phyloP scores from a whole-genome alignment of 202 grass and related monocot genomes.

The Elaeis oleifera region DNA sequence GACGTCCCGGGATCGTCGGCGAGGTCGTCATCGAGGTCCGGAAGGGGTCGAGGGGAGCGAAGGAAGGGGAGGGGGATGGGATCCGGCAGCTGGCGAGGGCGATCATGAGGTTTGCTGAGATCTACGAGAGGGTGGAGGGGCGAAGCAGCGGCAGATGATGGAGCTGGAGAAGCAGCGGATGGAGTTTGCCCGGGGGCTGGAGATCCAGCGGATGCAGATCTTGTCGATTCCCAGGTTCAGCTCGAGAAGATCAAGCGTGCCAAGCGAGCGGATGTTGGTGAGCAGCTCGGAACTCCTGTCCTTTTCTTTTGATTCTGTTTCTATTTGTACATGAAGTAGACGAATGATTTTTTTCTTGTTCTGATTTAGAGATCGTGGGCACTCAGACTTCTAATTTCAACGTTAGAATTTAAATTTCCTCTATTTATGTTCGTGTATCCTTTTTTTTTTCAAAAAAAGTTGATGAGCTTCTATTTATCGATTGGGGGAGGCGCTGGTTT shows the following conservation, averaged over 20 bases:
- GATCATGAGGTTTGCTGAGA: slow-evolving; percentile 65
- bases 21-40: slow-evolving; percentile 1
- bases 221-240: slow-evolving; percentile 77
- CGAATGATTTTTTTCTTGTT: too few species aligned
- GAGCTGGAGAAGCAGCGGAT: slow-evolving; percentile 94
- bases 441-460: too few species aligned
- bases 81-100: slow-evolving; percentile 70
- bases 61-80: slow-evolving; percentile 41
- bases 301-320: slow-evolving; percentile 25
- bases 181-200: slow-evolving; percentile 79
- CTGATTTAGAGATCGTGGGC: too few species aligned
- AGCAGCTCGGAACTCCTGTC: slow-evolving; percentile 53
- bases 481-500: too few species aligned
- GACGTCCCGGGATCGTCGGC: slow-evolving; percentile 57
- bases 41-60: slow-evolving; percentile 18
- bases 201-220: slow-evolving; percentile 87
- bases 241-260: slow-evolving; percentile 57
- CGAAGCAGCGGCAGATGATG: slow-evolving; percentile 72
- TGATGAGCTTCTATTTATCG: too few species aligned
- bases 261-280: slow-evolving; percentile 43
- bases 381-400: too few species aligned
- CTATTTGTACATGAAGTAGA: too few species aligned
- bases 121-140: slow-evolving; percentile 78
- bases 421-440: too few species aligned
- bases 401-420: too few species aligned